Evolutionary conservation across 192 early-diverging fungal genomes (phyloP).

Genomic region (Coemansia sp.): DNA sequence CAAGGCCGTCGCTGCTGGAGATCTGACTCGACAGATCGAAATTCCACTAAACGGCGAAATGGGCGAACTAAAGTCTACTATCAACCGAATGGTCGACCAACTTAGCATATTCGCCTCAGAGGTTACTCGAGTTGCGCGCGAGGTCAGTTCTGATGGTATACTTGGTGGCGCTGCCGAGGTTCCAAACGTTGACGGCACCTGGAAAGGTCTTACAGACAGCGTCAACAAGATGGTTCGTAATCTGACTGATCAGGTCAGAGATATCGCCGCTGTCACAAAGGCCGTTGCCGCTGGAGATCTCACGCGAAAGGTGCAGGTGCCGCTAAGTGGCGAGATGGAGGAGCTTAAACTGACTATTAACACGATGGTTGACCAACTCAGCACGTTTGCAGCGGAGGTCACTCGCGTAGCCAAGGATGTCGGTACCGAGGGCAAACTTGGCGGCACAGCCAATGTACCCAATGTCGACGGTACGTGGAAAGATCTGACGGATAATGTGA

Average conservation of each 20-base stretch:
- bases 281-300: constrained; percentile 59
- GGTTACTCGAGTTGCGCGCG: constrained; percentile 66
- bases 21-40: constrained; percentile 57
- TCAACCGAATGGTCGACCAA: constrained; percentile 25
- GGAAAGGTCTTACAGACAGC: constrained; percentile 63
- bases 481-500: constrained; percentile 68
- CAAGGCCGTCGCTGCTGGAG: constrained; percentile 60
- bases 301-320: constrained; percentile 60
- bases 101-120: constrained; percentile 60
- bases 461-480: constrained; percentile 70
- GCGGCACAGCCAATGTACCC: constrained; percentile 60
- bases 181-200: constrained; percentile 59
- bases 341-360: constrained; percentile 75
- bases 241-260: constrained; percentile 62
- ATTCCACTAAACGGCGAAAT: constrained; percentile 34
- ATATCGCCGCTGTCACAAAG: constrained; percentile 57
- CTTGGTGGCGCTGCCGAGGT: constrained; percentile 58
- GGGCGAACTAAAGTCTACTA: constrained; percentile 14
- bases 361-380: constrained; percentile 67
- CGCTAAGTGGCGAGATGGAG: constrained; percentile 69
- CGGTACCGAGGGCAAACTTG: constrained; percentile 65
- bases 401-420: constrained; percentile 74
- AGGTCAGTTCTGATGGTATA: constrained; percentile 58
- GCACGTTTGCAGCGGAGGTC: constrained; percentile 64
- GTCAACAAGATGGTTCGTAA: constrained; percentile 68